Conservation (phyloP, 768 basidiomycete genomes). For the Paxillus rubicundulus region DNA sequence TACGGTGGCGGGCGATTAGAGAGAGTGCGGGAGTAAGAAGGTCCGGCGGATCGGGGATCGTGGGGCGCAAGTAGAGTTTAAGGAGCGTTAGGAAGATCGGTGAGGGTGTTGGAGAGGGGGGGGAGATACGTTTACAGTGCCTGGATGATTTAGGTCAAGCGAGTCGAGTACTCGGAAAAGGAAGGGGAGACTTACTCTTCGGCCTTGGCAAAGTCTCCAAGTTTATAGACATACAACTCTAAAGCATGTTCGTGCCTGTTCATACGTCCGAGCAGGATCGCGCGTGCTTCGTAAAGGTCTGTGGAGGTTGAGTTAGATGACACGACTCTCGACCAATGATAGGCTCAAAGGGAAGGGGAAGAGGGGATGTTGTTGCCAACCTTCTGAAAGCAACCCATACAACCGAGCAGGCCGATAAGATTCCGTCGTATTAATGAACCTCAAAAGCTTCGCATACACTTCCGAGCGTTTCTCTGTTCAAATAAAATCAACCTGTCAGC, state of each 20-base stretch:
- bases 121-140: constrained; percentile 85
- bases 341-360: not conserved
- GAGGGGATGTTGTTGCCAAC: constrained; percentile 37
- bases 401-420: constrained; percentile 76
- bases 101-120: constrained; percentile 50
- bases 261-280: constrained; percentile 84
- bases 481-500: not conserved
- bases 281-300: constrained; percentile 91
- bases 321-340: not conserved
- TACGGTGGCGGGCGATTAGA: constrained; percentile 83
- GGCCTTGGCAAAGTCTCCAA: constrained; percentile 81
- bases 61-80: constrained; percentile 82
- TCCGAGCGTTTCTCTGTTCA: constrained; percentile 46
- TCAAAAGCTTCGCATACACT: constrained; percentile 67
- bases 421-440: constrained; percentile 70
- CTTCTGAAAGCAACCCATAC: constrained; percentile 80
- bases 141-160: constrained; percentile 40
- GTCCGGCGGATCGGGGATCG: constrained; percentile 46
- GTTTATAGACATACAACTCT: constrained; percentile 89
- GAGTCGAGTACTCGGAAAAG: not conserved
- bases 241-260: constrained; percentile 92
- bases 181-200: constrained; percentile 65
- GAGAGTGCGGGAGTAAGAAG: constrained; percentile 80
- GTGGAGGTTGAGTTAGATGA: not conserved
- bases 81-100: constrained; percentile 82